phyloP scores from a whole-genome alignment of 139 green algal genomes.

The Micractinium conductrix region DNA sequence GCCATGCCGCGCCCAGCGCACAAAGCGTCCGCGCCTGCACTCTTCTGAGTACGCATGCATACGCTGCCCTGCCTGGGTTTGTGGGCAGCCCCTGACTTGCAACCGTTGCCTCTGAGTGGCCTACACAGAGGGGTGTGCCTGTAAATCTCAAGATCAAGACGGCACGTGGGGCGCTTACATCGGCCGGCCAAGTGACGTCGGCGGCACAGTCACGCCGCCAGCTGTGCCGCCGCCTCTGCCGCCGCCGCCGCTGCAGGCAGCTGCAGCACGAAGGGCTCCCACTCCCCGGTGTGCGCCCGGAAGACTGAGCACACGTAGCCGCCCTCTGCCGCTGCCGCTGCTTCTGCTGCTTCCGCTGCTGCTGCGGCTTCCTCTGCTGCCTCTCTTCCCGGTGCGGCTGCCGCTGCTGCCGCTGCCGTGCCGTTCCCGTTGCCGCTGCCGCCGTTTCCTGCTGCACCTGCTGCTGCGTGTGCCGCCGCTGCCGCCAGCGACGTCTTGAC shows the following conservation, averaged over 20 bases:
- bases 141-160: no score
- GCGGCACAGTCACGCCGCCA: background rate
- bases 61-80: no score
- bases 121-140: no score
- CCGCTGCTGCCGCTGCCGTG: background rate
- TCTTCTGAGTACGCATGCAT: no score
- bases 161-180: no score
- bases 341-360: background rate
- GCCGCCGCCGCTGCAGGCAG: background rate
- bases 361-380: background rate
- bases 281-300: conserved; percentile 1
- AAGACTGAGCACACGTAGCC: conserved; percentile 20
- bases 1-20: no score
- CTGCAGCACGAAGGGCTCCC: conserved; percentile 25
- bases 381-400: background rate
- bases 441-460: background rate
- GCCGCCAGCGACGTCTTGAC: background rate
- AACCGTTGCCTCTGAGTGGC: no score
- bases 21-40: no score
- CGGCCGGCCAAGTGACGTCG: no score
- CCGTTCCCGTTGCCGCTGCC: background rate
- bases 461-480: background rate
- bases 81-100: no score
- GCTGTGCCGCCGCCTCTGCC: background rate
- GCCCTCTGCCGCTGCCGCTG: background rate